Conservation (phyloP, 148 eudicot species). For the Rhododendron ovatum region DNA sequence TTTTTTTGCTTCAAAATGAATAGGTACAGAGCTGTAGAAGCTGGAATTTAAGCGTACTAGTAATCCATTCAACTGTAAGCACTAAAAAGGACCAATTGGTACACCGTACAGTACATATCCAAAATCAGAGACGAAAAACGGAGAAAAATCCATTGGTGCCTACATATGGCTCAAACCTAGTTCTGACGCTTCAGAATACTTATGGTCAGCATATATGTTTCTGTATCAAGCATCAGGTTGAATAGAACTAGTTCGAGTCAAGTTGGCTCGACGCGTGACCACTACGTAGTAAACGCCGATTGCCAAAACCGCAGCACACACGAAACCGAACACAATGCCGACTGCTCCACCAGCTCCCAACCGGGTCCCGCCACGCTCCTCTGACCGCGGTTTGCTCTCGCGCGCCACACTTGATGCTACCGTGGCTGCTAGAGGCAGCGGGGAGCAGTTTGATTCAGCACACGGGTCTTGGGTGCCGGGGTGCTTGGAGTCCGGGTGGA, state of each 20-base stretch:
- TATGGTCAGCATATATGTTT: not conserved
- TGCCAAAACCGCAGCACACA: constrained; percentile 29
- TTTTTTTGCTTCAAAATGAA: not conserved
- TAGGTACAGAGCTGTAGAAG: not conserved
- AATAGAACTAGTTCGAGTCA: constrained; percentile 24
- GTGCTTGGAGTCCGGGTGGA: constrained; percentile 45
- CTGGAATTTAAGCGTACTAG: not conserved
- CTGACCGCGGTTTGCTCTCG: constrained; percentile 16
- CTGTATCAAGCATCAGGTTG: constrained; percentile 27
- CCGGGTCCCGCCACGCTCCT: not conserved
- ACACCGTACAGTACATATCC: not conserved
- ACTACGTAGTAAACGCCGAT: constrained; percentile 48
- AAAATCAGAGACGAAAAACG: not conserved
- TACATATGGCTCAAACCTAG: not conserved
- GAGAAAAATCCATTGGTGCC: not conserved
- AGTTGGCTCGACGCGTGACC: constrained; percentile 34
- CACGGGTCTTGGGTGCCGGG: constrained; percentile 23
- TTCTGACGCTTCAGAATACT: not conserved
- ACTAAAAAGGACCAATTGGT: not conserved
- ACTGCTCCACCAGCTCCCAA: constrained; percentile 9
- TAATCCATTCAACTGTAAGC: not conserved
- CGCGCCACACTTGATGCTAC: constrained; percentile 43
- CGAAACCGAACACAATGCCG: constrained; percentile 16
- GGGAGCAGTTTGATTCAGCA: constrained; percentile 32
- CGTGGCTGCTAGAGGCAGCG: constrained; percentile 49